Base-by-base conservation (phyloP, 768 basidiomycete species). In the Leucocoprinus birnbaumii region DNA sequence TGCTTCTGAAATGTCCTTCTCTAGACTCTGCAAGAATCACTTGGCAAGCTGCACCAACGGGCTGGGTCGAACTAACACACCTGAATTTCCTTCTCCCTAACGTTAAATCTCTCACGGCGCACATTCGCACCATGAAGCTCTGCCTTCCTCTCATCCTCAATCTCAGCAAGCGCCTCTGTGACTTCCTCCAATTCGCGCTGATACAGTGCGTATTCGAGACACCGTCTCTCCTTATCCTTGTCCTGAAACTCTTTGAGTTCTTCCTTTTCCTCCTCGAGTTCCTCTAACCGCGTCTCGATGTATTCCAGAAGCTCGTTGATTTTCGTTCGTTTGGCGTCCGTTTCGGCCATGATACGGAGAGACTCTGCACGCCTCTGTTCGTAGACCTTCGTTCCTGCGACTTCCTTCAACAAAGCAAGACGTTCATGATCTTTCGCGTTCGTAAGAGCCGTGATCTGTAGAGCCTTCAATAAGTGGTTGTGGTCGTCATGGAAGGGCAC, bases 201-300 rank as follows among this genome's bases (percentile, higher is more conserved):
- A 70, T 97, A 93, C 58, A 98, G 71, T 0, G 94, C 93, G 66
- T 98, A 98, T 66, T 99, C 97, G 63, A 98, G 75, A 67, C 94
- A 96, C 38, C 96, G 79, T 35, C 96, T 77, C 56, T 98, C 93
- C 68, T 93, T 92, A 66, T 99, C 97, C 66, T 94, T 94, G 59
- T 91, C 87, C 68, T 97, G 94, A 65, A 91, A 99, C 67, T 97
- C 94, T 66, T 95, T 96, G 53, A 99, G 71, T 66, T 99, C 97
- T 60, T 96, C 92, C 67, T 98, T 98, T 73, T 99, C 97, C 64
- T 97, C 94, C 65, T 99, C 96, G 6, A 98, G 85, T 70, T 98
- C 96, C 2, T 78, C 73, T 50, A 99, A 73, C 2, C 95, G 85
- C 8, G 90, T 86, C 58, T 98, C 93, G 64, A 98, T 98, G 65